phyloP scores from a whole-genome alignment of 768 basidiomycete genomes.

The Boletus subcaerulescens region DNA sequence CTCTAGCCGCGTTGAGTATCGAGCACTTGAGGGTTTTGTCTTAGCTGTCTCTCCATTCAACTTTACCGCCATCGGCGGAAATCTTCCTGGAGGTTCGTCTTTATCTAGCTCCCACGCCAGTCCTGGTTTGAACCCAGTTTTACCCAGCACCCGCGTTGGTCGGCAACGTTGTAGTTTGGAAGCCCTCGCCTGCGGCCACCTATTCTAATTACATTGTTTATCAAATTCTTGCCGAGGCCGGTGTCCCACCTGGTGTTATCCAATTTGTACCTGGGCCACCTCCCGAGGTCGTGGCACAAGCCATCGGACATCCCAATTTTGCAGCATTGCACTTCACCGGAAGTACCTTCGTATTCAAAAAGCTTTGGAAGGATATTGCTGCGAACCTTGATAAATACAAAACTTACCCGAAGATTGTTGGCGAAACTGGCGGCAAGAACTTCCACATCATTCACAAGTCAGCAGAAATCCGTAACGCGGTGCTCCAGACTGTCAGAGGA shows the following conservation, averaged over 20 bases:
- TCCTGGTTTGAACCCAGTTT: not conserved
- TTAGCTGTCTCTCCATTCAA: slow-evolving; percentile 98
- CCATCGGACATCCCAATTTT: slow-evolving; percentile 74
- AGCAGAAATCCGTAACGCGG: slow-evolving; percentile 89
- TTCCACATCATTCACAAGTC: slow-evolving; percentile 90
- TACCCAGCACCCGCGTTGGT: slow-evolving; percentile 79
- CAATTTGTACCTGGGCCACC: slow-evolving; percentile 95
- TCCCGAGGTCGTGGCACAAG: slow-evolving; percentile 79
- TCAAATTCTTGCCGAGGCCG: slow-evolving; percentile 91
- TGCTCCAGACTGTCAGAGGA: slow-evolving; percentile 78
- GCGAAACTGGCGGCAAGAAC: slow-evolving; percentile 99
- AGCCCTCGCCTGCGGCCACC: slow-evolving; percentile 92
- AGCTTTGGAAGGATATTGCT: slow-evolving; percentile 95
- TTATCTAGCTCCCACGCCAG: not conserved
- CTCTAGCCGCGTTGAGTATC: slow-evolving; percentile 87
- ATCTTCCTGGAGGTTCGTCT: slow-evolving; percentile 69
- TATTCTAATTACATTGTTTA: slow-evolving; percentile 93
- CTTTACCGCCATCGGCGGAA: slow-evolving; percentile 97
- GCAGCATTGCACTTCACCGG: slow-evolving; percentile 96
- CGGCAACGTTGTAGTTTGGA: slow-evolving; percentile 96
- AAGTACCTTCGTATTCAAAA: slow-evolving; percentile 90
- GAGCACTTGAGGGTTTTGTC: slow-evolving; percentile 97
- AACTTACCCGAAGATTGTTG: slow-evolving; percentile 92
- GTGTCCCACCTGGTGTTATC: slow-evolving; percentile 90
- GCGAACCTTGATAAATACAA: slow-evolving; percentile 83